Base-by-base conservation (phyloP, 179 eudicot genomes). In the Camellia oleifera region DNA sequence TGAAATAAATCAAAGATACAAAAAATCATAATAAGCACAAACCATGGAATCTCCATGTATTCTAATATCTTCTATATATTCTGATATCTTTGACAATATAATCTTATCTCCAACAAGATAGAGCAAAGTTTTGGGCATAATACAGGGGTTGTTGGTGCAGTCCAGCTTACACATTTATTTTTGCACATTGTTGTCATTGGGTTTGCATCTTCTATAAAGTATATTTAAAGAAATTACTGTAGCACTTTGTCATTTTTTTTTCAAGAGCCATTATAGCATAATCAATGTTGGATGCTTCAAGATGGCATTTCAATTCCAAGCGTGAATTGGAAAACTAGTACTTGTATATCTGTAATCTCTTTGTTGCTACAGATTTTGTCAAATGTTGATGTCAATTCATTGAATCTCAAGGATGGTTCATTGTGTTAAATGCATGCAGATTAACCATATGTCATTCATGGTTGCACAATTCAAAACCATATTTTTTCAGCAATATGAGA, bases 281-380 rank as follows among this genome's bases (percentile, higher is more conserved):
- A 74, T 56, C n/a, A 14, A 15, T 74, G 26, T 15, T 20, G 17
- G 77, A 56, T 74, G 77, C 68, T 75, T 75, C 17, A 10, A 58
- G 42, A 75, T 60, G 32, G 56, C 56, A 44, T 12, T 75, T 62
- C 54, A 44, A 40, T 61, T 75, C 66, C 52, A n/a, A 45, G 58
- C 4, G 0, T 48, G 18, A 63, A 13, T 63, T 76, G 68, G 60
- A 76, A 15, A 45, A 3, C 32, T 46, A 62, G 12, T 12, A 50
- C 7, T 48, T 48, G 7, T 3, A 0, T 46, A 53, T 20, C 18
- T 63, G 40, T 46, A 62, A 26, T 45, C 17, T 20, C 57, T 56
- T 45, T 23, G 13, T 64, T 32, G 52, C 6, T 26, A 0, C 66
- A 52, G 23, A 60, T 66, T 66, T 18, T 48, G 4, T 32, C 13